Evolutionary conservation across 2,329 filamentous ascomycete genomes (phyloP), one percentile per base, ranked within the genome.

Genomic region (Penicillium hordei): DNA sequence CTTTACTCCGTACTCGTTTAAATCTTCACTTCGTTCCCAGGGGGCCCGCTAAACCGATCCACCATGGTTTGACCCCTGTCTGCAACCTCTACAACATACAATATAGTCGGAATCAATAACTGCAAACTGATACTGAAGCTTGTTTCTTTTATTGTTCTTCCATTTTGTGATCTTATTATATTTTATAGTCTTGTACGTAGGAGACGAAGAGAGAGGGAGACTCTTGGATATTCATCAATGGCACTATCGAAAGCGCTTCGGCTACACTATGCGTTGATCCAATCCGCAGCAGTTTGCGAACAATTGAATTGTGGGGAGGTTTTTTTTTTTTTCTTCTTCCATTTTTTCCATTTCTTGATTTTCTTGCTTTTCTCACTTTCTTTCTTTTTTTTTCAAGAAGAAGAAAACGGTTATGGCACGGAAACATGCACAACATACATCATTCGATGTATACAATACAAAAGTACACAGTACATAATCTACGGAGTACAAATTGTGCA

Each of bases 161-260:
- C 2, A 15, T 40, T 23, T 33, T 10, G 10, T 17, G 4, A 38
- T 21, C 17, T 29, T 13, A 19, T n/a, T n/a, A 45, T 21, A 5
- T 29, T 33, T 39, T 10, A 25, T 15, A 34, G 29, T n/a, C 19
- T 34, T 5, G 13, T 5, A 25, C 21, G 21, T 23, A 23, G 31
- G 45, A 48, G 34, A 40, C 3, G 40, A 19, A 49, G 21, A 19
- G 25, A 23, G 23, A 25, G 15, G 3, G 7, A 6, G 33, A 44
- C 36, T 12, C 15, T 23, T 23, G 23, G 12, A 36, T 31, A 50
- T 45, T 48, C 33, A 57, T 52, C 48, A 34, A 36, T 46, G 51
- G 48, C 52, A 52, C 60, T 59, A 65, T 63, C 54, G 59, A 58
- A 59, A 49, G 57, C 45, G 43, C 36, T 46, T 46, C 44, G 45